These are phyloP conservation scores for Irpex rosettiformis DNA, from an alignment of 1,284 basidiomycete species.

Conservation along the genomic window DNA sequence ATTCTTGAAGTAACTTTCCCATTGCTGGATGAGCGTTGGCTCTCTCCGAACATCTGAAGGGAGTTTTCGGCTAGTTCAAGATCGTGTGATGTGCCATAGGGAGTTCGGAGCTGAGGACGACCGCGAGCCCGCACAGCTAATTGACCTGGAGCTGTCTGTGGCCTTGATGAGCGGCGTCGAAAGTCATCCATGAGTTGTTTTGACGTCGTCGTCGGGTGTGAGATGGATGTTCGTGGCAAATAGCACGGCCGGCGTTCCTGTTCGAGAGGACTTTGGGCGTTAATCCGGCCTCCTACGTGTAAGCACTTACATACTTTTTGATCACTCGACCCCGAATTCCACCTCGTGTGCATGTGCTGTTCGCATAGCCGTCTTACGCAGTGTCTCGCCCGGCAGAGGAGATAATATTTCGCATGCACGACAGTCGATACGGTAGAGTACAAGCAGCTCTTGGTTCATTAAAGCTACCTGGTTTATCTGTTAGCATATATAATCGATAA, in stretches of 20 bases:
- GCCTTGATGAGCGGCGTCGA: neutral
- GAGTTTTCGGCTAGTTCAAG: neutral
- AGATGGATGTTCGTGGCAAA: neutral
- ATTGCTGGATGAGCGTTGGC: slow-evolving; percentile 10
- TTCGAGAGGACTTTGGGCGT: neutral
- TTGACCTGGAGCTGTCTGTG: neutral
- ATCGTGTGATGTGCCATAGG: slow-evolving; percentile 4
- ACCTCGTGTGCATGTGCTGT: too few relatives aligned
- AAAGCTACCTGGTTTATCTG: too few relatives aligned
- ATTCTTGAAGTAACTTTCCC: slow-evolving; percentile 36
- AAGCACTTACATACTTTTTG: too few relatives aligned
- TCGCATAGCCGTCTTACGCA: too few relatives aligned
- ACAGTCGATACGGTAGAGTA: too few relatives aligned
- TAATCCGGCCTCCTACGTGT: too few relatives aligned
- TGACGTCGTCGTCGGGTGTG: neutral
- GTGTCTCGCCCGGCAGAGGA: too few relatives aligned
- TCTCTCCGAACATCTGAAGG: neutral
- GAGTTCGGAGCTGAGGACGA: slow-evolving; percentile 10
- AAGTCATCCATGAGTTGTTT: slow-evolving; percentile 11
- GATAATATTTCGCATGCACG: too few relatives aligned
- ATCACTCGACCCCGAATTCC: too few relatives aligned
- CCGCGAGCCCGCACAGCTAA: slow-evolving; percentile 6
- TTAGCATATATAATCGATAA: too few relatives aligned
- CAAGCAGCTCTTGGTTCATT: too few relatives aligned
- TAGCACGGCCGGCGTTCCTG: too few relatives aligned